Evolutionary conservation across 2,329 filamentous ascomycete genomes (phyloP), one percentile per base, ranked within the genome.

Genomic region (Ceratocystis eucalypticola): DNA sequence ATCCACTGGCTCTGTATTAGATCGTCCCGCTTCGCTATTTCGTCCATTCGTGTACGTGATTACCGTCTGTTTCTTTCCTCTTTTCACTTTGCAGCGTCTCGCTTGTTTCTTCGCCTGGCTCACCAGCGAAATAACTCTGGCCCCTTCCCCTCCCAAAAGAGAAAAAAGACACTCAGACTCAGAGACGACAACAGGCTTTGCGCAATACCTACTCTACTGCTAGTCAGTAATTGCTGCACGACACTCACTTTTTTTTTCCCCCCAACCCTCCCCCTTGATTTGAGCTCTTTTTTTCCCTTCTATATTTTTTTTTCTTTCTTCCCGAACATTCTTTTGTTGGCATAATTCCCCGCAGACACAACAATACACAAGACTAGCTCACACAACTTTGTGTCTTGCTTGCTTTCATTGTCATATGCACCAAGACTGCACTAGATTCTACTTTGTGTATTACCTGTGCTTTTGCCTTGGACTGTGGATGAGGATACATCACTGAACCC

Each of bases 101-200:
- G 61, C 61, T 63, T 63, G 61, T 63, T 50, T 33, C 44, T 37
- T 63, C 44, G 61, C 61, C 46, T 63, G 61, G 25, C 20, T 25
- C 20, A 50, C 5, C 61, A 63, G 61, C 45, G 61, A 63, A n/a
- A 63, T 63, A 50, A 63, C 61, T 33, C n/a, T 20, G 7, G 61
- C 22, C 41, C 53, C 53, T 28, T 22, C 17, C 46, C 46, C 46
- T 22, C 46, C 46, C 22, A 10, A 25, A 25, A 53, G 28, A 37
- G 12, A 59, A 59, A 37, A 59, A 25, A 53, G 55, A 6, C 28
- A 55, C 55, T 37, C 55, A 37, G 55, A 59, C 55, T 59, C 55
- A 59, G 30, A 59, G 17, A 59, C 28, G 15, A 59, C 55, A 59
- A 59, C 28, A 59, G 28, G 30, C 55, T 59, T 59, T 59, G 55